These are phyloP conservation scores for Asterella californica DNA, from an alignment of 225 moss, liverwort and hornwort genomes.

Conservation along the genomic window DNA sequence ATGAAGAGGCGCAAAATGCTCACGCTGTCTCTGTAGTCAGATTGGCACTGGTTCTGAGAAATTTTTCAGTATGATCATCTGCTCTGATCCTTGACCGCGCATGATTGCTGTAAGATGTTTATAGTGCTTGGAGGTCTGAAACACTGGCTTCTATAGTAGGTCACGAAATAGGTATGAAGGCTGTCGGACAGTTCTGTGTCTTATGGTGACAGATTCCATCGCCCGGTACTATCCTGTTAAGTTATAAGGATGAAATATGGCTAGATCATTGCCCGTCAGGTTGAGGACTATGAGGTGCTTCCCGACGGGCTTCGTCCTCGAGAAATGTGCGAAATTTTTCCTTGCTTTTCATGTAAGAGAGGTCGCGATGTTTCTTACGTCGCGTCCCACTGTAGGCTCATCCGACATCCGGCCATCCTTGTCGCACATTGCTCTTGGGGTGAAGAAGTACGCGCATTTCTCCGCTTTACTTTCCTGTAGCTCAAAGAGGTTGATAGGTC, in stretches of 20 bases:
- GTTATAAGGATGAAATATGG: not conserved
- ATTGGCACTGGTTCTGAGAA: no score
- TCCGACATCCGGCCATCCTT: no score
- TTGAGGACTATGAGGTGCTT: no score
- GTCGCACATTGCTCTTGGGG: not conserved
- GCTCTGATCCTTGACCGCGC: not conserved
- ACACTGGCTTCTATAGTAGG: not conserved
- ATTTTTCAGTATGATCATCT: not conserved
- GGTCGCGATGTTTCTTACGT: not conserved
- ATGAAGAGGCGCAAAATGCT: no score
- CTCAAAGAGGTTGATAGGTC: not conserved
- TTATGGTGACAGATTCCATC: no score
- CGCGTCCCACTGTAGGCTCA: not conserved
- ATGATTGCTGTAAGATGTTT: not conserved
- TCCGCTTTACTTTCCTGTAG: not conserved
- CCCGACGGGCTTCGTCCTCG: no score
- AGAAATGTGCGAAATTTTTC: no score
- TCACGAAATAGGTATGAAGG: not conserved
- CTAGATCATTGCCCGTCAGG: no score
- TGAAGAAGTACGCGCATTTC: not conserved
- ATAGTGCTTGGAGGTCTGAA: not conserved
- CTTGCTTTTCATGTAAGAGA: no score
- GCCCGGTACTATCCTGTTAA: not conserved
- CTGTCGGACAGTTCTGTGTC: not conserved
- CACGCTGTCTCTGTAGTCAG: no score